These are phyloP conservation scores for Vanilla planifolia DNA, from an alignment of 106 monocot species.

Conservation along the genomic window DNA sequence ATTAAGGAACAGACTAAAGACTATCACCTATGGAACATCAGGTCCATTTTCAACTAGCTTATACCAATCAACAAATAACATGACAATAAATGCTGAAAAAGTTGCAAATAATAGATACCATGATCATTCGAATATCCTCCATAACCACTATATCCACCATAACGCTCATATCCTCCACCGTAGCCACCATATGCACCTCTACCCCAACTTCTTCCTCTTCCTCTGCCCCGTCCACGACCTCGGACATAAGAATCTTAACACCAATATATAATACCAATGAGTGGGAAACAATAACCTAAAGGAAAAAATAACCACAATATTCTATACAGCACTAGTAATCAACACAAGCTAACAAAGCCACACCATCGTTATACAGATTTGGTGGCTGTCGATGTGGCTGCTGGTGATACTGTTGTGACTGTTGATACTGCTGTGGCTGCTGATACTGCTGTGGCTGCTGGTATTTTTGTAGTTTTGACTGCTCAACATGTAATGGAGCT, in stretches of 20 bases:
- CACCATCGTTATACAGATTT: slow-evolving; percentile 29
- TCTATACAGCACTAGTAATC: too few species aligned
- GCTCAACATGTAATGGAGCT: slow-evolving; percentile 61
- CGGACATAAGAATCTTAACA: slow-evolving; percentile 53
- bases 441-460: too few species aligned
- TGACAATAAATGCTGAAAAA: too few species aligned
- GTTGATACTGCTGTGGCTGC: too few species aligned
- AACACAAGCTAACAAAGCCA: background rate
- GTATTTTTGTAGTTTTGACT: slow-evolving; percentile 32
- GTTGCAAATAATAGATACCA: too few species aligned
- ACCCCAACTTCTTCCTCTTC: slow-evolving; percentile 56
- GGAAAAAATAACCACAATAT: background rate
- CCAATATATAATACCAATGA: background rate
- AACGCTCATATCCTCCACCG: slow-evolving; percentile 4
- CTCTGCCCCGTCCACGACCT: slow-evolving; percentile 66
- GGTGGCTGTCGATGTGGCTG: slow-evolving; percentile 41
- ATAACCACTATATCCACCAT: slow-evolving; percentile 13
- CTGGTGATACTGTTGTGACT: slow-evolving; percentile 28
- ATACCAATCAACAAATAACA: background rate
- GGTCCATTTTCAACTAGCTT: background rate
- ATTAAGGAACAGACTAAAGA: background rate
- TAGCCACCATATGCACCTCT: slow-evolving; percentile 40
- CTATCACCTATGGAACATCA: background rate
- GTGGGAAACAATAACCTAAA: background rate
- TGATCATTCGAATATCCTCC: background rate